phyloP scores from a whole-genome alignment of 345 rosid species.

The Citrus reticulata region DNA sequence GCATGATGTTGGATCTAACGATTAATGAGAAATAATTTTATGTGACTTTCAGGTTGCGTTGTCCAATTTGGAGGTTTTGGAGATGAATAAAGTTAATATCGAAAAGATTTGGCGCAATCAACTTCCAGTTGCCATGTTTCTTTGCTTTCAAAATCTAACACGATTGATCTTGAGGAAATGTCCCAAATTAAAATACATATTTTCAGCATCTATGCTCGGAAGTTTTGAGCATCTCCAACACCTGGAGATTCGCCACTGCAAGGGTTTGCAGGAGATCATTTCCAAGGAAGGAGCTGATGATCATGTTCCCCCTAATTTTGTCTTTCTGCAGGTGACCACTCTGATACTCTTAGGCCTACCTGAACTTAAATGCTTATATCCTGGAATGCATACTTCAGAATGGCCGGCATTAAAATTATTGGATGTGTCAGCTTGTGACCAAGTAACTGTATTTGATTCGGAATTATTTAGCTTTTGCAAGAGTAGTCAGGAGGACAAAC shows the following conservation, averaged over 20 bases:
- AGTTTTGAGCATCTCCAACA: neutral
- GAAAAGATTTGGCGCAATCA: slow-evolving; percentile 3
- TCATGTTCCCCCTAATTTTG: neutral
- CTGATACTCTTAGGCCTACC: neutral
- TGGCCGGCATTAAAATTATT: slow-evolving; percentile 16
- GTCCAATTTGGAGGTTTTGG: slow-evolving; percentile 13
- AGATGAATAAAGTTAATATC: neutral
- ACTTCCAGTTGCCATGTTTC: neutral
- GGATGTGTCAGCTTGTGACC: neutral
- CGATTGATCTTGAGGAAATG: neutral
- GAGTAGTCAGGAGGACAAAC: too few species aligned
- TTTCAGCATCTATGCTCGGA: neutral
- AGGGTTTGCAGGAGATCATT: neutral
- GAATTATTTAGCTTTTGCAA: too few species aligned
- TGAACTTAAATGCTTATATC: slow-evolving; percentile 19
- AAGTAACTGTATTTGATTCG: too few species aligned
- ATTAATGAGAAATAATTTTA: too few species aligned
- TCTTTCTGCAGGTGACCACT: slow-evolving; percentile 15
- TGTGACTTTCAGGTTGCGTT: slow-evolving; percentile 7
- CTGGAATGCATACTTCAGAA: slow-evolving; percentile 10
- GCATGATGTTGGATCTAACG: too few species aligned
- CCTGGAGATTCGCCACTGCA: neutral
- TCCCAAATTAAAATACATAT: neutral
- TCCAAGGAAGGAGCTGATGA: slow-evolving; percentile 1
- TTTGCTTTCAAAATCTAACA: neutral